A percentile compares a stretch with the other conserved stretches of the same genome.
Evolutionary conservation across 768 basidiomycete genomes (phyloP).

Genomic region (Calocybe gangraenosa): DNA sequence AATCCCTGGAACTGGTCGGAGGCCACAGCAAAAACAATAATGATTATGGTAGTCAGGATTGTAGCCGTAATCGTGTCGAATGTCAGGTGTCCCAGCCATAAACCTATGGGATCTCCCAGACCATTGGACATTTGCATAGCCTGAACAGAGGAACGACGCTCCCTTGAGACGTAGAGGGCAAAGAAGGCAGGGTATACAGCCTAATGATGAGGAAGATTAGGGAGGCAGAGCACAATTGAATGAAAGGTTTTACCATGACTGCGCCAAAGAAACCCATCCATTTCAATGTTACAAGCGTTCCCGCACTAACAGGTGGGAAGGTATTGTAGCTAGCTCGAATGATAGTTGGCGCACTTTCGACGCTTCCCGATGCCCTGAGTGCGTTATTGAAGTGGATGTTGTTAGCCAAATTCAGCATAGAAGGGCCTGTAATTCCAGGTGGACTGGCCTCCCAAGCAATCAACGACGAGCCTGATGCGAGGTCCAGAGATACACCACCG

Average conservation of each 20-base stretch:
- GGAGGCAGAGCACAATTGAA: background rate
- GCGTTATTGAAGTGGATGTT: constrained; percentile 67
- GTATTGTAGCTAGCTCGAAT: constrained; percentile 54
- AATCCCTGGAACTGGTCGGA: constrained; percentile 66
- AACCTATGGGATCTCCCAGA: constrained; percentile 58
- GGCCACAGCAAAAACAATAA: constrained; percentile 53
- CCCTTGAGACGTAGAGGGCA: constrained; percentile 70
- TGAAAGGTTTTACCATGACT: constrained; percentile 54
- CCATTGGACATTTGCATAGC: constrained; percentile 84
- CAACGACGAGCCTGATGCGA: constrained; percentile 42
- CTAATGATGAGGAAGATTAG: constrained; percentile 25
- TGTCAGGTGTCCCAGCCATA: constrained; percentile 78
- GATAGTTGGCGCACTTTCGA: constrained; percentile 35
- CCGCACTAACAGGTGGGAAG: constrained; percentile 54
- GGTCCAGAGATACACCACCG: constrained; percentile 67
- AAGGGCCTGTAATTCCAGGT: constrained; percentile 53
- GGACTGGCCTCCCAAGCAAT: constrained; percentile 71
- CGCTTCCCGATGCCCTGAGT: constrained; percentile 45
- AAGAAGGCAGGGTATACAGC: constrained; percentile 81
- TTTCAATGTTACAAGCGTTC: constrained; percentile 58
- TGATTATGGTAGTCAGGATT: constrained; percentile 58
- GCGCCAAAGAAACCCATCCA: constrained; percentile 77
- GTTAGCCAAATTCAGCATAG: constrained; percentile 62
- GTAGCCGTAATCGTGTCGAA: constrained; percentile 64
- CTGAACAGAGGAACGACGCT: constrained; percentile 68